Evolutionary conservation across 805 yeast genomes (phyloP).

Genomic region (Aciculoconidium aculeatum): DNA sequence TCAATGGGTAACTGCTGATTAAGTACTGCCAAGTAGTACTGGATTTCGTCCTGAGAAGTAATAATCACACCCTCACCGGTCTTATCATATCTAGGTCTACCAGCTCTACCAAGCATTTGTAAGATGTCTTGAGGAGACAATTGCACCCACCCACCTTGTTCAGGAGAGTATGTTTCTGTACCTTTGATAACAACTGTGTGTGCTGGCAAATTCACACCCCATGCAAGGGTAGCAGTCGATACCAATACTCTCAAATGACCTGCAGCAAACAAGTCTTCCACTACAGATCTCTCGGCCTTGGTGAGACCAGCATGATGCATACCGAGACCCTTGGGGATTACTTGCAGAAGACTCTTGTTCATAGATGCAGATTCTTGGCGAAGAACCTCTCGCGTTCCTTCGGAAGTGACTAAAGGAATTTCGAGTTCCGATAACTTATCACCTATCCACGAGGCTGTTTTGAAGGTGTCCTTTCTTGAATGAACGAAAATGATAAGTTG

Average conservation of each 20-base stretch:
- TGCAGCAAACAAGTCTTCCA: conserved; percentile 85
- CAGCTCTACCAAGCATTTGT: conserved; percentile 98
- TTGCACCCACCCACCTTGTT: conserved; percentile 81
- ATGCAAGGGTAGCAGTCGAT: conserved; percentile 89
- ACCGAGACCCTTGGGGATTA: conserved; percentile 72
- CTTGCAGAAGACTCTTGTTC: conserved; percentile 49
- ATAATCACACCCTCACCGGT: conserved; percentile 92
- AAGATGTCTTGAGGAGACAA: conserved; percentile 91
- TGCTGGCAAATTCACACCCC: conserved; percentile 97
- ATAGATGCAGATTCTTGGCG: conserved; percentile 55
- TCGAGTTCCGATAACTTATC: conserved; percentile 26
- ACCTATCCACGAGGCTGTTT: conserved; percentile 71
- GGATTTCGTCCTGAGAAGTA: conserved; percentile 79
- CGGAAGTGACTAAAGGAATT: conserved; percentile 13
- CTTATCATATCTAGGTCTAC: conserved; percentile 89
- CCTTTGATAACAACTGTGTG: conserved; percentile 93
- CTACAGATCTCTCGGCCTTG: conserved; percentile 63
- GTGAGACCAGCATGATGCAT: conserved; percentile 89
- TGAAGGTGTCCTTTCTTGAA: conserved; percentile 84
- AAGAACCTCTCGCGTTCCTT: conserved; percentile 59
- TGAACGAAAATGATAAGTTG: conserved; percentile 91
- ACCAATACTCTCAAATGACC: conserved; percentile 80
- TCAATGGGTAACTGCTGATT: conserved; percentile 92
- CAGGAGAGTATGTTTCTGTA: conserved; percentile 90
- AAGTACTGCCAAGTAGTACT: conserved; percentile 82